Base-by-base conservation (phyloP, 768 basidiomycete species). In the Boletus tomentosulus region DNA sequence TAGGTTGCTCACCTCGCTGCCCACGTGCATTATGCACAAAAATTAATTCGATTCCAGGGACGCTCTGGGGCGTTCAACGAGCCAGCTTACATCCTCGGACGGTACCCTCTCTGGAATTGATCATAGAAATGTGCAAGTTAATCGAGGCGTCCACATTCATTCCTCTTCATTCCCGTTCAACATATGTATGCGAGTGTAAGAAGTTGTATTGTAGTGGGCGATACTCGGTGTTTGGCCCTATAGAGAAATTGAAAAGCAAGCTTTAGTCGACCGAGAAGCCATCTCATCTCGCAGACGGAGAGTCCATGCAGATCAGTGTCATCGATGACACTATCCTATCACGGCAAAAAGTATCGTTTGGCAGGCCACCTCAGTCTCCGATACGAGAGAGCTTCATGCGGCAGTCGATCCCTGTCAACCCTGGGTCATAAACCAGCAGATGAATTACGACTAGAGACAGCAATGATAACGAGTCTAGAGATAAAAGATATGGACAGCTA, bases 311-410 rank as follows among this genome's bases (percentile, higher is more conserved):
- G 33, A 9, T 24, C 39, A 12, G 6, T 45, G 44, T 30, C 30
- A 48, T 31, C 13, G 27, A 22, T 53, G 16, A 35, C 13, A 27
- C 4, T 12, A 9, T 24, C 8, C 3, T 39, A 51, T 58, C 57
- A 2, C 30, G n/a, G 38, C 22, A 16, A 8, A n/a, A 31, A 3
- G 0, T 16, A 48, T 48, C 54, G 15, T 34, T 15, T n/a, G 9
- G 6, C 35, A 37, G 16, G 12, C 35, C 11, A 51, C 42, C 56
- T 51, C 44, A 37, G 51, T 63, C 37, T 19, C 47, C 48, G 48
- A 50, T 50, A 46, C 12, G 13, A 35, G 31, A 8, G 9, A 38
- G 15, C 37, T 16, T 48, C 39, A 9, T 16, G 30, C 10, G 33
- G 13, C 42, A 27, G 41, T 19, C 4, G 24, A 12, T 27, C 16